Conservation (phyloP, 2,329 filamentous ascomycete species). For the Colletotrichum kahawae region DNA sequence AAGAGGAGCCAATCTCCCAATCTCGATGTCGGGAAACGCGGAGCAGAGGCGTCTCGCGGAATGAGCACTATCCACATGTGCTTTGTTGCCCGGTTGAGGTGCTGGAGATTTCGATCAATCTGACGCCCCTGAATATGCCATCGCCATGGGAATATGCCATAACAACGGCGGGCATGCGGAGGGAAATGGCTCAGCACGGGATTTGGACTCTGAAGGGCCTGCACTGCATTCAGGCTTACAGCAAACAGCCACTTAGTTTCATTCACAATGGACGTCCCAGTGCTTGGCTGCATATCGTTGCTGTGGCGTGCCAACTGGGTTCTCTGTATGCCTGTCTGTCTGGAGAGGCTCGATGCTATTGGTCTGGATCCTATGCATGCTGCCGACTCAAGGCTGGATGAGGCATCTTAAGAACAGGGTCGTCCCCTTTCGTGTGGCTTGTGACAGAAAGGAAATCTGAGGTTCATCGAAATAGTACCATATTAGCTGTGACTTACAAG, state of each 20-base stretch:
- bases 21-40: constrained; percentile 7
- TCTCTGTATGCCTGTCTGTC: not conserved
- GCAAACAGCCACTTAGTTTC: not conserved
- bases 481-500: not conserved
- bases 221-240: not conserved
- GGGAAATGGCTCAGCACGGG: not conserved
- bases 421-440: not conserved
- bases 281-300: not conserved
- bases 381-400: not conserved
- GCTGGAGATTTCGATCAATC: constrained; percentile 9
- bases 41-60: constrained; percentile 2
- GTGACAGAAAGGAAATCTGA: not conserved
- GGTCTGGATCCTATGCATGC: not conserved
- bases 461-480: not conserved
- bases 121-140: constrained; percentile 11
- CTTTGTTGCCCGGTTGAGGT: constrained; percentile 12
- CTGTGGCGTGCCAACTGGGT: not conserved
- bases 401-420: not conserved
- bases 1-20: constrained; percentile 10
- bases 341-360: not conserved
- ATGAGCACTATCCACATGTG: constrained; percentile 12
- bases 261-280: not conserved
- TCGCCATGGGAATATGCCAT: not conserved
- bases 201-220: not conserved
- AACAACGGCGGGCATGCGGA: not conserved